Evolutionary conservation across 2,329 filamentous ascomycete genomes (phyloP).

Genomic region (Xylaria sp.): DNA sequence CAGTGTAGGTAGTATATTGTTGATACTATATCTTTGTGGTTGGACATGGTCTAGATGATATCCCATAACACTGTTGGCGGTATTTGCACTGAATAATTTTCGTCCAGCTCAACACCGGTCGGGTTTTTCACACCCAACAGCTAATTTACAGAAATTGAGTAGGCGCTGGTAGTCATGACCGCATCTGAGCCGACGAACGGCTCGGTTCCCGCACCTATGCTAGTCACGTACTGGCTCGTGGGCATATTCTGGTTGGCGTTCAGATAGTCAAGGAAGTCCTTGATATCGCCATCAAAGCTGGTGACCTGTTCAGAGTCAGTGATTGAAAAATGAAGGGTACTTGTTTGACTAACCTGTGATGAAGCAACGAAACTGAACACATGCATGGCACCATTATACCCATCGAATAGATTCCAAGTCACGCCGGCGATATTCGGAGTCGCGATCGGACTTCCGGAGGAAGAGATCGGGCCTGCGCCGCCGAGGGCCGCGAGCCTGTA

Average conservation of each 20-base stretch:
- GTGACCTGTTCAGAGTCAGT: conserved; percentile 25
- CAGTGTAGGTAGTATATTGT: neutral
- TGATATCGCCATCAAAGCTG: conserved; percentile 49
- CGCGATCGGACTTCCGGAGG: conserved; percentile 46
- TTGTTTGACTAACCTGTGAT: conserved; percentile 27
- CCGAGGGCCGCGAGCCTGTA: conserved; percentile 25
- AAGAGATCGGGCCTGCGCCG: conserved; percentile 33
- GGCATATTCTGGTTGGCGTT: conserved; percentile 39
- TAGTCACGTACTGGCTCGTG: conserved; percentile 45
- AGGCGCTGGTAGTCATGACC: conserved; percentile 36
- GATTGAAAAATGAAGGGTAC: neutral
- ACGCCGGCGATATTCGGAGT: conserved; percentile 47
- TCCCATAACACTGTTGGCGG: no score
- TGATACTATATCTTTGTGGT: neutral
- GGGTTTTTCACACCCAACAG: neutral
- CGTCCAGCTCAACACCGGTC: neutral
- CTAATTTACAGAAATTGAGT: conserved; percentile 18
- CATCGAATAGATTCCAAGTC: conserved; percentile 51
- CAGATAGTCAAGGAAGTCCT: conserved; percentile 50
- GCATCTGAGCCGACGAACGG: conserved; percentile 37
- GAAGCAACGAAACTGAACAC: conserved; percentile 47
- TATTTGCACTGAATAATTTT: neutral
- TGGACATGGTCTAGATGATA: neutral
- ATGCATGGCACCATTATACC: conserved; percentile 49
- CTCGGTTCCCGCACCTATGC: conserved; percentile 30